Conservation (phyloP, 1,284 basidiomycete genomes). For the Microbotryomycetes sp. region DNA sequence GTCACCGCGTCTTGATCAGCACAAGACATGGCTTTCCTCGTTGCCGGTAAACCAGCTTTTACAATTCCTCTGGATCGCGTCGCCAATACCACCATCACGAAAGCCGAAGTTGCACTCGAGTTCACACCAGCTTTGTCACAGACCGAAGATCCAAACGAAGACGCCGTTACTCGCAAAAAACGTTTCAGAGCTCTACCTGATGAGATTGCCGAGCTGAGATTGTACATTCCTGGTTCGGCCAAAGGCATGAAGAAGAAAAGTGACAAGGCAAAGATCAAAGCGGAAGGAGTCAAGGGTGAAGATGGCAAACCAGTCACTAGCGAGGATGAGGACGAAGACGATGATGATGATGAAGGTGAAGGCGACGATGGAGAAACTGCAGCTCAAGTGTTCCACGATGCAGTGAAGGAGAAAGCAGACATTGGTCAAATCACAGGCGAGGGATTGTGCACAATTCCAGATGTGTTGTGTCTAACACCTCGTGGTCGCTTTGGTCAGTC, state of each 20-base stretch:
- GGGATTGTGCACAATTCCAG: slow-evolving; percentile 90
- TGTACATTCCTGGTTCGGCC: slow-evolving; percentile 82
- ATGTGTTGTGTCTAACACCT: slow-evolving; percentile 93
- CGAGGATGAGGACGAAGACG: slow-evolving; percentile 40
- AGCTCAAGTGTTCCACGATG: slow-evolving; percentile 93
- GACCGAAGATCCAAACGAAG: slow-evolving; percentile 18
- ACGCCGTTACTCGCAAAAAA: slow-evolving; percentile 27
- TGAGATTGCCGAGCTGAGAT: slow-evolving; percentile 92
- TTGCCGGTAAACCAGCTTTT: slow-evolving; percentile 85
- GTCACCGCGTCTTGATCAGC: slow-evolving; percentile 58
- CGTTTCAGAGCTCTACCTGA: slow-evolving; percentile 47
- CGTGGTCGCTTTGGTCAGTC: slow-evolving; percentile 27
- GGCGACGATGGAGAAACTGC: slow-evolving; percentile 61
- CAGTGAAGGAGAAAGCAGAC: slow-evolving; percentile 93
- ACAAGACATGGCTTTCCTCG: slow-evolving; percentile 80
- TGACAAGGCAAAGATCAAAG: slow-evolving; percentile 50
- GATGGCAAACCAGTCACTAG: too few relatives aligned
- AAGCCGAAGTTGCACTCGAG: slow-evolving; percentile 95
- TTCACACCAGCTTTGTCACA: slow-evolving; percentile 52
- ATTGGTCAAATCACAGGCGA: slow-evolving; percentile 89
- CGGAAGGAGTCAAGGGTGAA: slow-evolving; percentile 52
- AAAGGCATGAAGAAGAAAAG: slow-evolving; percentile 34
- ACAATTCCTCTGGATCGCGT: slow-evolving; percentile 82
- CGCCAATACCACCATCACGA: slow-evolving; percentile 95
- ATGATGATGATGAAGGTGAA: slow-evolving; percentile 44